Conservation (phyloP, 805 yeast species). For the Wickerhamiella siamensis region DNA sequence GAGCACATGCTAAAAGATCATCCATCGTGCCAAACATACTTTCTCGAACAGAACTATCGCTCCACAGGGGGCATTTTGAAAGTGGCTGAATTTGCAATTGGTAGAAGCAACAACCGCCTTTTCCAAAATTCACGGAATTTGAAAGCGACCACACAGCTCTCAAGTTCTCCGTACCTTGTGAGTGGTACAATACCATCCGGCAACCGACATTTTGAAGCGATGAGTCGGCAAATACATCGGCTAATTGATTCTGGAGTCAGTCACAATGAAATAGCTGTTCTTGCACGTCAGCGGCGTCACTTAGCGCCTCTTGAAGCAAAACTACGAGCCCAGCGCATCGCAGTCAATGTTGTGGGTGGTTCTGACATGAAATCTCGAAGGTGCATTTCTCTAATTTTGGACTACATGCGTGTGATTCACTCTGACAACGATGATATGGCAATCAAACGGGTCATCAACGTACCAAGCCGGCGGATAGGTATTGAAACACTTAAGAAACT, state of each 20-base stretch:
- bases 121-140: slow-evolving; percentile 3
- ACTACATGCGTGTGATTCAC: slow-evolving; percentile 47
- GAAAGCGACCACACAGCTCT: slow-evolving; percentile 7
- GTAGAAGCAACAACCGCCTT: neutral
- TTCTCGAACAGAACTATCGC: slow-evolving; percentile 60
- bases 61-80: slow-evolving; percentile 56
- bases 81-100: slow-evolving; percentile 36
- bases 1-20: slow-evolving; percentile 32
- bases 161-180: neutral
- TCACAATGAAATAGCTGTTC: slow-evolving; percentile 53
- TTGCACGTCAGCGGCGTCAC: slow-evolving; percentile 51
- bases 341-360: slow-evolving; percentile 59
- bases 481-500: slow-evolving; percentile 32
- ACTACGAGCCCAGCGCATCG: slow-evolving; percentile 39
- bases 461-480: slow-evolving; percentile 60
- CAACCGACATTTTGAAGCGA: slow-evolving; percentile 27
- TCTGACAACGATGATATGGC: slow-evolving; percentile 50
- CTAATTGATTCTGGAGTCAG: slow-evolving; percentile 32
- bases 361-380: slow-evolving; percentile 65
- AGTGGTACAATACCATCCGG: neutral
- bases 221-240: slow-evolving; percentile 40
- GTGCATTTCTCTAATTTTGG: slow-evolving; percentile 50
- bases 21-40: slow-evolving; percentile 28
- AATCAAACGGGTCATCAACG: slow-evolving; percentile 38
- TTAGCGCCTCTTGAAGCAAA: slow-evolving; percentile 53